Evolutionary conservation across 1,139 yeast genomes (phyloP).

Genomic region (Hemisphaericaspora xylofermentans): DNA sequence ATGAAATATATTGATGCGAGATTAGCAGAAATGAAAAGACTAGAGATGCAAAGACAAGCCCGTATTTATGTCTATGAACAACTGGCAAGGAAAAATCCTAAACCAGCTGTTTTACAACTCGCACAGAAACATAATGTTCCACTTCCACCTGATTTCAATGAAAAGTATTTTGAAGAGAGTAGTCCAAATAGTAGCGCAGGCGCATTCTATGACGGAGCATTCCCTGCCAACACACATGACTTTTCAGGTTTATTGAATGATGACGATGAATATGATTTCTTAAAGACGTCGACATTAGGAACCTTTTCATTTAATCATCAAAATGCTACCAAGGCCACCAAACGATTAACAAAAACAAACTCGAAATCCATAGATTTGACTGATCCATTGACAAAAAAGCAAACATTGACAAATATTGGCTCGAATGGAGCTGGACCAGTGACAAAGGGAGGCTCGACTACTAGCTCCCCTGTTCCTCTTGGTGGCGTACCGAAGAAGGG

Average conservation of each 20-base stretch:
- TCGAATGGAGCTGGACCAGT: not conserved
- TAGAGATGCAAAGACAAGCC: not conserved
- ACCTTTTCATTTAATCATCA: slow-evolving; percentile 25
- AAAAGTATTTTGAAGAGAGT: slow-evolving; percentile 5
- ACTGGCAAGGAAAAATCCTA: not conserved
- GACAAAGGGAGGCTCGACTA: not conserved
- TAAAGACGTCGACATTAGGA: slow-evolving; percentile 27
- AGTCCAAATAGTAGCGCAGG: slow-evolving; percentile 7
- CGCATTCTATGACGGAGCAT: slow-evolving; percentile 5
- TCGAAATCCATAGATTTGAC: slow-evolving; percentile 1
- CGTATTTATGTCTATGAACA: not conserved
- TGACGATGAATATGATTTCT: slow-evolving; percentile 27
- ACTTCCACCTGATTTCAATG: slow-evolving; percentile 5
- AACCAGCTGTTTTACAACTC: not conserved
- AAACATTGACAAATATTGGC: not conserved
- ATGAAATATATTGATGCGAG: slow-evolving; percentile 21
- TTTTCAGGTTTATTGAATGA: slow-evolving; percentile 38
- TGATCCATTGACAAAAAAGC: slow-evolving; percentile 1
- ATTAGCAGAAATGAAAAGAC: slow-evolving; percentile 6
- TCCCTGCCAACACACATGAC: slow-evolving; percentile 26
- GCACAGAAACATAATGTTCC: slow-evolving; percentile 2
- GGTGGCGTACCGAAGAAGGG: not conserved
- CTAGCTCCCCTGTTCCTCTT: not conserved
- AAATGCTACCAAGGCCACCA: not conserved
- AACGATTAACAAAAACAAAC: not conserved